Base-by-base conservation (phyloP, 306 rosid species). In the Quercus wislizeni region DNA sequence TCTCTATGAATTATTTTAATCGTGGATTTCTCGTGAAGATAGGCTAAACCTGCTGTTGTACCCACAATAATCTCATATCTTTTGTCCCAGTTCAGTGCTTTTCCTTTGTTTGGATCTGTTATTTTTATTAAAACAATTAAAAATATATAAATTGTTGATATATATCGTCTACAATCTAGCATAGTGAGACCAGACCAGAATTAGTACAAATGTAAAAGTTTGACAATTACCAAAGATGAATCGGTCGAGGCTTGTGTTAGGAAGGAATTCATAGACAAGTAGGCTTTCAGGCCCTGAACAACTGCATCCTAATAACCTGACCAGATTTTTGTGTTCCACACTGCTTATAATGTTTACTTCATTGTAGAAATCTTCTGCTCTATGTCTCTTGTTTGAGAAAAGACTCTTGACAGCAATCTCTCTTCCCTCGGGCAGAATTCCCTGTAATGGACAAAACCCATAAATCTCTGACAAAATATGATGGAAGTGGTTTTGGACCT, bases 271-370 rank as follows among this genome's bases (percentile, higher is more conserved):
- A 75, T 96, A 93, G 17, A 96, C 93, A 20, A 96, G 97, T 35
- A 93, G 90, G 83, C 97, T 96, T 86, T 96, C 99, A 19, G 98
- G 97, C 83, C 98, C 97, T 20, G 98, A 87, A 72, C 94, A 93
- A 75, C 97, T 87, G 90, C 98, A 96, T 31, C 99, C 99, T 74
- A 91, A 82, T 74, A 95, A 67, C 71, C 97, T 88, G 54, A 91
- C 99, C 54, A 96, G 81, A 79, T 91, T 93, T 78, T 87, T 96
- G 86, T 96, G 98, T 81, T 96, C 96, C 49, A 91, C 96, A 7
- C 90, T 85, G 76, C 97, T 91, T 56, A 96, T 90, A 75, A 96
- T 91, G 89, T 90, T 87, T 51, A 96, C 91, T 89, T 96, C 98
- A 30, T 93, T 96, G 79, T 84, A 96, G 90, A 96, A 96, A 79